Evolutionary conservation across 441 rosid genomes (phyloP).

Genomic region (Eruca vesicaria): DNA sequence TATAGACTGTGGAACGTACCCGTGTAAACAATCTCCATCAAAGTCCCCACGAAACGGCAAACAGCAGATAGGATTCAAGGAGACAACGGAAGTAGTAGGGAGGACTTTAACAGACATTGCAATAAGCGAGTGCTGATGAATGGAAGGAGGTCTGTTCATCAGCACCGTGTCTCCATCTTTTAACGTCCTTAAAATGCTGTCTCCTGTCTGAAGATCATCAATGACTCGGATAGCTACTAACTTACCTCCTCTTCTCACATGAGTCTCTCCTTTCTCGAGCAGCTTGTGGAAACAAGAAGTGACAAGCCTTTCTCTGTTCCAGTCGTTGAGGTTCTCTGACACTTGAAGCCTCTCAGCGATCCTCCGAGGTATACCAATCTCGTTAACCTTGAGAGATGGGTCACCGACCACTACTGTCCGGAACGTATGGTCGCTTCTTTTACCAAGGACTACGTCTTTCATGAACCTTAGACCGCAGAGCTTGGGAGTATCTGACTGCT

Average conservation of each 20-base stretch:
- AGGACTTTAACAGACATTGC: constrained; percentile 74
- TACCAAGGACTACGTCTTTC: constrained; percentile 91
- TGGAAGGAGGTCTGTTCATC: constrained; percentile 94
- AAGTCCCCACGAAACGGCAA: constrained; percentile 94
- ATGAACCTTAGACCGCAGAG: constrained; percentile 85
- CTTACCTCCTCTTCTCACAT: constrained; percentile 61
- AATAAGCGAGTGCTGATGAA: constrained; percentile 91
- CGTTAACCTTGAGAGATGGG: constrained; percentile 70
- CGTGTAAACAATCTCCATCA: constrained; percentile 97
- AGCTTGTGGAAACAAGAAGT: constrained; percentile 50
- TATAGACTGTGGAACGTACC: constrained; percentile 88
- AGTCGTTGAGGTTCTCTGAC: constrained; percentile 68
- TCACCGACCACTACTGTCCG: constrained; percentile 94
- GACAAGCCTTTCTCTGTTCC: constrained; percentile 66
- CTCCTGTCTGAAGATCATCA: constrained; percentile 61
- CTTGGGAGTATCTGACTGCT: constrained; percentile 48
- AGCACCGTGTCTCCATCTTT: constrained; percentile 75
- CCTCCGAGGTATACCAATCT: constrained; percentile 84
- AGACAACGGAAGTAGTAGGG: constrained; percentile 69
- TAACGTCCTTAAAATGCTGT: constrained; percentile 63
- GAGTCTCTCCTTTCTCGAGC: constrained; percentile 63
- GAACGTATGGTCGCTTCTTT: constrained; percentile 80
- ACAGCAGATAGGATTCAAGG: constrained; percentile 89
- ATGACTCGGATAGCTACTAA: constrained; percentile 46
- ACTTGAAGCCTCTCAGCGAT: constrained; percentile 80